Percentiles rank a stretch among this genome's conserved stretches.
These are phyloP conservation scores for Alternaria gaisen DNA, from an alignment of 2,329 filamentous ascomycete species.

Conservation along the genomic window DNA sequence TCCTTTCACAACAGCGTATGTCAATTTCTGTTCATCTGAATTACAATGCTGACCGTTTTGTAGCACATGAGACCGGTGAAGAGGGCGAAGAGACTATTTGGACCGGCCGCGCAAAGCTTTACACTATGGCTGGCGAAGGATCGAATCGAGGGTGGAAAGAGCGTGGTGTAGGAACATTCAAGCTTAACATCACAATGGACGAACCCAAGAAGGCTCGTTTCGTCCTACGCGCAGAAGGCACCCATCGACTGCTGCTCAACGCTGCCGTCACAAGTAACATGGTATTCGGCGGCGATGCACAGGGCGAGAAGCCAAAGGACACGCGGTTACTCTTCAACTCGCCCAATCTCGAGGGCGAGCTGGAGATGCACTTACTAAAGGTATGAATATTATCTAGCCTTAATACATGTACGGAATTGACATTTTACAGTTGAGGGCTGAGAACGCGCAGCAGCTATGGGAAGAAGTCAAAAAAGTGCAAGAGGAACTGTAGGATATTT, in stretches of 20 bases:
- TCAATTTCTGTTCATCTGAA: not conserved
- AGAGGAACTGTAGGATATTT: conserved; percentile 32
- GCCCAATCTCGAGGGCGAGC: conserved; percentile 60
- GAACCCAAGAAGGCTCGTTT: conserved; percentile 69
- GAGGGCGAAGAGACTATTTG: conserved; percentile 80
- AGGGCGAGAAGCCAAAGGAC: conserved; percentile 70
- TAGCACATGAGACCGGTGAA: conserved; percentile 83
- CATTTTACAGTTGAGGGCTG: conserved; percentile 28
- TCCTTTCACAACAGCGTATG: conserved; percentile 71
- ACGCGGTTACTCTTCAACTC: conserved; percentile 74
- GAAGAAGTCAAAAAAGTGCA: conserved; percentile 34
- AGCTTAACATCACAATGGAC: conserved; percentile 69
- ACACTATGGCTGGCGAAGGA: conserved; percentile 70
- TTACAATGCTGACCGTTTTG: conserved; percentile 22
- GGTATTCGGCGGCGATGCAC: conserved; percentile 75
- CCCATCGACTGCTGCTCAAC: conserved; percentile 86
- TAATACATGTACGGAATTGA: conserved; percentile 13
- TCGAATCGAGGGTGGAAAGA: conserved; percentile 81
- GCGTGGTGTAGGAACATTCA: conserved; percentile 82
- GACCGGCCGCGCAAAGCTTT: conserved; percentile 83
- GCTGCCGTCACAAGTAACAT: conserved; percentile 80
- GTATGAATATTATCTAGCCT: conserved; percentile 50
- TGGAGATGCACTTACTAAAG: conserved; percentile 65
- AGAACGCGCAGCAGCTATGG: conserved; percentile 37
- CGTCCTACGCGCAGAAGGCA: conserved; percentile 91